Conservation (phyloP, 2,329 filamentous ascomycete genomes). For the Phyllosticta ampelicida region DNA sequence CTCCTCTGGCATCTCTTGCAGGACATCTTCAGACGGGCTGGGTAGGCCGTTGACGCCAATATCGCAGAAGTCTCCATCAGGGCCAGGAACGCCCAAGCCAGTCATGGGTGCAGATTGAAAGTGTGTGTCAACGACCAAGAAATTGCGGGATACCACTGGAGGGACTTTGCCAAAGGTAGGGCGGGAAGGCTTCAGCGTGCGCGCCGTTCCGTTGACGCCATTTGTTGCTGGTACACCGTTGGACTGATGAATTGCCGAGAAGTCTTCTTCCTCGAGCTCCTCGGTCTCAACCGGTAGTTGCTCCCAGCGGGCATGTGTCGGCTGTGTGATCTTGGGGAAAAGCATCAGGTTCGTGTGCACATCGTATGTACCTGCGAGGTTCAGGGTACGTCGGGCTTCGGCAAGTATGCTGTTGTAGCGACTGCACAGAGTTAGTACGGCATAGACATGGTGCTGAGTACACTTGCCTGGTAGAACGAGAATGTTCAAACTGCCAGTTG, state of each 20-base stretch:
- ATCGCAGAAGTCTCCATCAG: constrained; percentile 41
- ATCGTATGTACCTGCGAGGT: constrained; percentile 73
- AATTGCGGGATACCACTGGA: constrained; percentile 49
- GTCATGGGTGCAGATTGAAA: constrained; percentile 49
- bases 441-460: constrained; percentile 5
- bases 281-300: constrained; percentile 42
- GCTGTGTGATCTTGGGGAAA: constrained; percentile 79
- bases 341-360: constrained; percentile 89
- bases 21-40: constrained; percentile 54
- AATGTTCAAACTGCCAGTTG: constrained; percentile 97
- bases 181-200: constrained; percentile 9
- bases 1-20: constrained; percentile 54
- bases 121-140: constrained; percentile 50
- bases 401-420: constrained; percentile 72
- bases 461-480: constrained; percentile 72
- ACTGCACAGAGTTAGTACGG: constrained; percentile 38
- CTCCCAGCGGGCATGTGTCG: constrained; percentile 76
- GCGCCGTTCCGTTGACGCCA: constrained; percentile 5
- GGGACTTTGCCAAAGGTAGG: constrained; percentile 45
- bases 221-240: constrained; percentile 18
- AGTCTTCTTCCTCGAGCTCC: constrained; percentile 15
- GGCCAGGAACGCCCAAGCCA: constrained; percentile 49
- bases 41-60: constrained; percentile 46
- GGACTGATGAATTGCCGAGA: constrained; percentile 11
- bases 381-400: constrained; percentile 55